A percentile compares a stretch with the other conserved stretches of the same genome.
Conservation (phyloP, 176 grass and related monocot genomes). For the Saccharum officinarum region DNA sequence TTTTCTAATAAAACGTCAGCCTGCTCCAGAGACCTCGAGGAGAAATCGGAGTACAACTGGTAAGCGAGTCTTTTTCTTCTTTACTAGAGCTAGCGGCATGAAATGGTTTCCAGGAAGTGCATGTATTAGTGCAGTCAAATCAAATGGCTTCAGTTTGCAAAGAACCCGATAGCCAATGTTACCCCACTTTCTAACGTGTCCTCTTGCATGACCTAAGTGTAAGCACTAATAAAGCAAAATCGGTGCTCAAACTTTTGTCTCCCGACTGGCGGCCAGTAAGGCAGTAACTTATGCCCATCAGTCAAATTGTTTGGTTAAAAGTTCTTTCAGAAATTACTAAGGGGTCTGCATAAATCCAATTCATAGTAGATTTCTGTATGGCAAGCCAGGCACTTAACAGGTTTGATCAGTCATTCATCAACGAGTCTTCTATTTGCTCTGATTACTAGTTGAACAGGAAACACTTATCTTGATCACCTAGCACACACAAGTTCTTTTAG, state of each 20-base stretch:
- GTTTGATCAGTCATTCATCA: not conserved
- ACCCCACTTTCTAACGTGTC: not conserved
- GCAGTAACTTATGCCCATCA: not conserved
- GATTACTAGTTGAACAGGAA: not conserved
- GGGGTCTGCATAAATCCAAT: not conserved
- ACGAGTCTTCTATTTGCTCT: not conserved
- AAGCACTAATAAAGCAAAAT: not conserved
- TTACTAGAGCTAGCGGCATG: not conserved
- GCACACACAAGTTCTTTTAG: not conserved
- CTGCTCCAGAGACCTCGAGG: conserved; percentile 50
- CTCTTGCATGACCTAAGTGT: not conserved
- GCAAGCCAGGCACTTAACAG: not conserved
- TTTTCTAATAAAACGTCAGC: conserved; percentile 40
- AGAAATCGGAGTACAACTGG: conserved; percentile 65
- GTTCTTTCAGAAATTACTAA: not conserved
- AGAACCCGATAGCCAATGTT: not conserved
- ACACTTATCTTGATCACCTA: not conserved
- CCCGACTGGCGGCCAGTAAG: no score
- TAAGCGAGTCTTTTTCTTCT: not conserved
- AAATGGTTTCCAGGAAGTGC: not conserved
- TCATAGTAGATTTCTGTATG: not conserved
- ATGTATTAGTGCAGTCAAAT: not conserved
- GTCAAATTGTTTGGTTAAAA: not conserved
- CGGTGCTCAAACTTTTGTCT: not conserved
- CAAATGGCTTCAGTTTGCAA: not conserved